phyloP scores from a whole-genome alignment of 768 basidiomycete species.

The Amanita pseudoporphyria region DNA sequence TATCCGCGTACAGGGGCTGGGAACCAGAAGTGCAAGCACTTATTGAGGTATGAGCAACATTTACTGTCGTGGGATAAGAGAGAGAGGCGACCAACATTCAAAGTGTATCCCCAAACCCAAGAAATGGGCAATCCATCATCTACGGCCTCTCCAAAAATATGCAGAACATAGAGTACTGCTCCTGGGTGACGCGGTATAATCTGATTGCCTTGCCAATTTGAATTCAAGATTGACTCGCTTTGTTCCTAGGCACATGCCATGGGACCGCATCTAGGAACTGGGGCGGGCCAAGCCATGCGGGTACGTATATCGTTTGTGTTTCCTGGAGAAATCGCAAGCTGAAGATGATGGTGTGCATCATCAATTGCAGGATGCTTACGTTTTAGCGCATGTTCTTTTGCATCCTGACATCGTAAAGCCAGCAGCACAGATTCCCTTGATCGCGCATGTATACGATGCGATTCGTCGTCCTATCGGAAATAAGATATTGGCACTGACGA shows the following conservation, averaged over 20 bases:
- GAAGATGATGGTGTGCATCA: too few relatives aligned
- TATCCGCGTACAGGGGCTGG: background rate
- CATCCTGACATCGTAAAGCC: constrained; percentile 30
- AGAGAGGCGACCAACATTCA: background rate
- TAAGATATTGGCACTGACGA: constrained; percentile 27
- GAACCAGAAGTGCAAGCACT: constrained; percentile 5
- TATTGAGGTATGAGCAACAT: constrained; percentile 13
- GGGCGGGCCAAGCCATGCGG: constrained; percentile 51
- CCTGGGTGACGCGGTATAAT: constrained; percentile 17
- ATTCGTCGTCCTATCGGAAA: constrained; percentile 38
- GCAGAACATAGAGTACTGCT: constrained; percentile 11
- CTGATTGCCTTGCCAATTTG: background rate
- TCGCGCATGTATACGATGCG: constrained; percentile 33
- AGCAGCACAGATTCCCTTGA: constrained; percentile 30
- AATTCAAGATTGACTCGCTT: constrained; percentile 6
- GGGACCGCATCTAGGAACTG: constrained; percentile 46
- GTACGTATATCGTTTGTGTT: constrained; percentile 15
- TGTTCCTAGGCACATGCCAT: constrained; percentile 41
- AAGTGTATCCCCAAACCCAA: constrained; percentile 13
- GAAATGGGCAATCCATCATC: constrained; percentile 15
- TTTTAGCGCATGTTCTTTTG: constrained; percentile 34
- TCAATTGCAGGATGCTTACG: constrained; percentile 35
- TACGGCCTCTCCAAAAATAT: constrained; percentile 14
- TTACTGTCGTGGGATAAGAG: background rate
- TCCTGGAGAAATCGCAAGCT: constrained; percentile 20